Percentiles rank a stretch among this genome's conserved stretches.
These are phyloP conservation scores for Aristolochia fimbriata DNA, from an alignment of 164 flowering plant genomes.

Conservation along the genomic window DNA sequence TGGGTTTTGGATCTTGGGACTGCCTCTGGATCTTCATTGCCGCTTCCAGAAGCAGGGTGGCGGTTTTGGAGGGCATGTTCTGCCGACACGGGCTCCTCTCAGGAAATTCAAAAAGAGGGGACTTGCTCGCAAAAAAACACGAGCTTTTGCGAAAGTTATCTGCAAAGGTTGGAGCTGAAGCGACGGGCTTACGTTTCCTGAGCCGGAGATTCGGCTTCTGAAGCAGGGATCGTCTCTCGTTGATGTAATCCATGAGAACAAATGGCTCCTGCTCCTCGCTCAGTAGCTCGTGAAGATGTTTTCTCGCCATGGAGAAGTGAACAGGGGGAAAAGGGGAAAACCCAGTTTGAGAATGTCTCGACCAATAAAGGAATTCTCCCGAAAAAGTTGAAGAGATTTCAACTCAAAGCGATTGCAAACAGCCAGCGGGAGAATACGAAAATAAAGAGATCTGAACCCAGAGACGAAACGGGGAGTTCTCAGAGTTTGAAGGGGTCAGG, in stretches of 20 bases:
- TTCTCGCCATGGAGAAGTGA: conserved; percentile 10
- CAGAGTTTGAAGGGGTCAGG: no score
- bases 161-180: conserved; percentile 14
- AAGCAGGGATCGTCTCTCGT: conserved; percentile 34
- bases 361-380: neutral
- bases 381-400: neutral
- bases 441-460: no score
- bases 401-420: no score
- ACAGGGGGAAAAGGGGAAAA: neutral
- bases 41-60: conserved; percentile 61
- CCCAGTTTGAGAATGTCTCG: neutral
- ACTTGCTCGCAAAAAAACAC: conserved; percentile 39
- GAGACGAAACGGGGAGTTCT: no score
- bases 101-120: conserved; percentile 37
- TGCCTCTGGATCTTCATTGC: conserved; percentile 56
- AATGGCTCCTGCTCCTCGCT: conserved; percentile 88
- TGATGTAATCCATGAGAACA: conserved; percentile 46
- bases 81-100: conserved; percentile 32
- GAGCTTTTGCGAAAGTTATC: conserved; percentile 33
- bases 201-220: conserved; percentile 19
- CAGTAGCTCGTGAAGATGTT: conserved; percentile 54
- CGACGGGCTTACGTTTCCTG: conserved; percentile 35
- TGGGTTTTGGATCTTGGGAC: conserved; percentile 19
- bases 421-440: no score
- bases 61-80: conserved; percentile 51